These are phyloP conservation scores for Vanrija sp. DNA, from an alignment of 1,284 basidiomycete genomes.

Conservation along the genomic window DNA sequence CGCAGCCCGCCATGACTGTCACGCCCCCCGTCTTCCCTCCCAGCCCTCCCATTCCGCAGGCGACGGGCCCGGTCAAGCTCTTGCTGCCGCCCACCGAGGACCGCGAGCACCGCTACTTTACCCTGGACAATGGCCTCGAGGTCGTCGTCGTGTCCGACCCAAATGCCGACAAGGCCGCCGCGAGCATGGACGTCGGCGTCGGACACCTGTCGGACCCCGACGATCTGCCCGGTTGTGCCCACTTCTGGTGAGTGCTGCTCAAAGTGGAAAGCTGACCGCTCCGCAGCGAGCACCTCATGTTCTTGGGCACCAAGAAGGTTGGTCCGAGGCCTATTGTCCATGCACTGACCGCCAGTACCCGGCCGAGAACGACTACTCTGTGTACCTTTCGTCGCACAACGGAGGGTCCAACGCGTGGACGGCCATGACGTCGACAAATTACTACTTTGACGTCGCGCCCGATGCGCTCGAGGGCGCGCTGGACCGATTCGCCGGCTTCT, in stretches of 20 bases:
- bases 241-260: constrained; percentile 41
- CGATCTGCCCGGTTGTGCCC: constrained; percentile 52
- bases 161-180: constrained; percentile 89
- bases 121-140: constrained; percentile 80
- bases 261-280: constrained; percentile 47
- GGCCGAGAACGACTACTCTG: constrained; percentile 85
- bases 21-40: constrained; percentile 22
- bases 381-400: constrained; percentile 86
- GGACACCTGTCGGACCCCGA: constrained; percentile 93
- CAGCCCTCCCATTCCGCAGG: constrained; percentile 35
- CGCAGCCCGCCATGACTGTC: constrained; percentile 1
- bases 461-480: constrained; percentile 78
- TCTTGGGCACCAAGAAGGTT: constrained; percentile 61
- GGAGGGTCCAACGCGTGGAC: constrained; percentile 94
- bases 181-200: constrained; percentile 90
- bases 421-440: constrained; percentile 84
- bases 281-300: constrained; percentile 88
- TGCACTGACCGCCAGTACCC: constrained; percentile 61
- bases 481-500: constrained; percentile 89
- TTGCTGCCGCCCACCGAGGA: constrained; percentile 62
- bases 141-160: constrained; percentile 81
- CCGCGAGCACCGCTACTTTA: constrained; percentile 73
- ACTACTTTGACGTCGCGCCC: constrained; percentile 79
- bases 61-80: constrained; percentile 54
- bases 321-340: constrained; percentile 2